Evolutionary conservation across 768 basidiomycete genomes (phyloP).

Genomic region (Suillus discolor): DNA sequence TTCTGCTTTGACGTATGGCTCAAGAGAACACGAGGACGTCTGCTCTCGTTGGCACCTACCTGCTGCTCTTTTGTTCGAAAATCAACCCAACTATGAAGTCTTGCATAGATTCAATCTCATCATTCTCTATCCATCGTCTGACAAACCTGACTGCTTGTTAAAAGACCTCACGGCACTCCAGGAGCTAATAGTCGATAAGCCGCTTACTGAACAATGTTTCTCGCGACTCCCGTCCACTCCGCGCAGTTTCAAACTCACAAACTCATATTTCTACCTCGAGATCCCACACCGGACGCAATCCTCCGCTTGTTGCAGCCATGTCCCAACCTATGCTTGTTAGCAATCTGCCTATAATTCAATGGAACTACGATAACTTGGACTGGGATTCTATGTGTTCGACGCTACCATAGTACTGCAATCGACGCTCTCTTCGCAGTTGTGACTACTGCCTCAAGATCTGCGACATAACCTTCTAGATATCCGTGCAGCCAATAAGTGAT

Average conservation of each 20-base stretch:
- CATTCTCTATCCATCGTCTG: conserved; percentile 3
- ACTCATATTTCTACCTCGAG: not conserved
- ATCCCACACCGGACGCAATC: conserved; percentile 6
- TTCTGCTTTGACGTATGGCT: not conserved
- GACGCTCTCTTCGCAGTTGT: too few species aligned
- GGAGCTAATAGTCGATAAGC: conserved; percentile 3
- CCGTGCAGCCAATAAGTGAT: too few species aligned
- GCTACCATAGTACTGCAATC: too few species aligned
- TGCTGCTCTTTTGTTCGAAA: too few species aligned
- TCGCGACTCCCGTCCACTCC: conserved; percentile 3
- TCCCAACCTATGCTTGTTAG: not conserved
- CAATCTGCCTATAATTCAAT: not conserved
- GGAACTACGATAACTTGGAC: not conserved
- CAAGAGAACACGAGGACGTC: not conserved
- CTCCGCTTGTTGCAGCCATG: not conserved
- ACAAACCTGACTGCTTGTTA: conserved; percentile 11
- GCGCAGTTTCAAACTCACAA: too few species aligned
- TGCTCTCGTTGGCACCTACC: not conserved
- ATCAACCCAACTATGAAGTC: not conserved
- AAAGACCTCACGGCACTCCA: conserved; percentile 16
- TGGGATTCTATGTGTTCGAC: too few species aligned
- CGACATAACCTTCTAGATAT: too few species aligned
- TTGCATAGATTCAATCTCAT: conserved; percentile 12
- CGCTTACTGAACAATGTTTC: conserved; percentile 8
- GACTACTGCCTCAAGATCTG: too few species aligned